Evolutionary conservation across 1,139 yeast genomes (phyloP), one percentile per base, ranked within the genome.

Genomic region (Pichia sp.): DNA sequence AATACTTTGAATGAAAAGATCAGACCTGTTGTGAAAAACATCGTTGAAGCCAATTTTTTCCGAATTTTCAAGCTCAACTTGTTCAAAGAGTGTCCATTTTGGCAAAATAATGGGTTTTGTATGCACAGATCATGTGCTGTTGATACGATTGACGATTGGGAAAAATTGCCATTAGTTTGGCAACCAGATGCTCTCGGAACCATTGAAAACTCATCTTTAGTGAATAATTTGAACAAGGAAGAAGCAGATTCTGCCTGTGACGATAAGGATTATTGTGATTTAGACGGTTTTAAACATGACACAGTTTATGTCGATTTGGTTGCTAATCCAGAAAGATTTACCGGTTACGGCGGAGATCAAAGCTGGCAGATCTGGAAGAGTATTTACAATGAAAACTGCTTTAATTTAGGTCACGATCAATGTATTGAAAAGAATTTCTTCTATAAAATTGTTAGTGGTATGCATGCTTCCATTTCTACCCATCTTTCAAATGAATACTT

Each of bases 381-480:
- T 49, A 88, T 94, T 39, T 94, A 94, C 64, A 79, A 79, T 42
- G 97, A 92, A 58, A 88, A 90, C 68, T 88, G 97, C 62, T 90
- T 90, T 66, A 74, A 75, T 39, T 74, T 81, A 47, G 60, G 59
- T n/a, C 49, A 52, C 32, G 64, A 61, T 39, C 65, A 61, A 46
- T 88, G 97, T 62, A 64, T 71, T 42, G 97, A 94, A 58, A 92
- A 90, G 67, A 81, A 88, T 54, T 77, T 88, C 39, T 94, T 94
- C 59, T 90, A 84, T 66, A 75, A 95, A 53, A 67, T 94, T 46
- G 73, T 94, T 26, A 82, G 95, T 40, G 99, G 99, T 2, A 77
- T 94, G 84, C 99, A 94, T 62, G 88, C 97, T 2, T 86, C 96
- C 4, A 88, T 94, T 52, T 94, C 95, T 8, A 88, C 95, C 2